Base-by-base conservation (phyloP, 2,329 filamentous ascomycete genomes). In the Xylaria sp. region DNA sequence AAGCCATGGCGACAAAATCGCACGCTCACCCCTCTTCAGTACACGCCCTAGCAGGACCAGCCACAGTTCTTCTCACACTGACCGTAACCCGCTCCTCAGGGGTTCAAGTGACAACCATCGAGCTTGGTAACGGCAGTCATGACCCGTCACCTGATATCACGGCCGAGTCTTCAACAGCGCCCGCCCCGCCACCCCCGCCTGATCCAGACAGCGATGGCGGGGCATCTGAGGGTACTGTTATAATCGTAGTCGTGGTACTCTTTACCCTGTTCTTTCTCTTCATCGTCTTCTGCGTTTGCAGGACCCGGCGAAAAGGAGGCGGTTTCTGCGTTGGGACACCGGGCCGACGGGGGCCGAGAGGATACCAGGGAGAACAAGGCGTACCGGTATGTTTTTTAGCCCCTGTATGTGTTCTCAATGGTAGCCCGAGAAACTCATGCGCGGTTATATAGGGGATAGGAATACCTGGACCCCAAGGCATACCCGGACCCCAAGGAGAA, bases 191-290 rank as follows among this genome's bases (percentile, higher is more conserved):
- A 32, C 32, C 15, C 23, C 36, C 25, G 4, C 28, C 25, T 3
- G 30, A 39, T 28, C 2, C 53, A 10, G 13, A 25, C 34, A 20
- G 48, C 55, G 56, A 43, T 13, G 10, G 46, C 6, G 50, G 48
- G 10, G 13, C 6, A 18, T 64, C 65, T 10, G 66, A 69, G 13
- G 66, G 66, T 2, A 60, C 63, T 10, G 45, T 64, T 9, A 64
- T 69, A 45, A 60, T 69, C 15, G 67, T 69, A 1, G 55, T 67
- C 28, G 67, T 69, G 1, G 63, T 72, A 2, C 63, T 74, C 1
- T 66, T 67, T 4, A 32, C 72, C 2, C 62, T 72, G 15, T 56
- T 72, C 4, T 36, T 73, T n/a, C n/a, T 72, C 13, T 55, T 72
- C 25, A 5, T 60, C 1, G 18, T 39, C 8, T 72, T 52, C 34